phyloP scores from a whole-genome alignment of 306 rosid species.

The Prinsepia uniflora region DNA sequence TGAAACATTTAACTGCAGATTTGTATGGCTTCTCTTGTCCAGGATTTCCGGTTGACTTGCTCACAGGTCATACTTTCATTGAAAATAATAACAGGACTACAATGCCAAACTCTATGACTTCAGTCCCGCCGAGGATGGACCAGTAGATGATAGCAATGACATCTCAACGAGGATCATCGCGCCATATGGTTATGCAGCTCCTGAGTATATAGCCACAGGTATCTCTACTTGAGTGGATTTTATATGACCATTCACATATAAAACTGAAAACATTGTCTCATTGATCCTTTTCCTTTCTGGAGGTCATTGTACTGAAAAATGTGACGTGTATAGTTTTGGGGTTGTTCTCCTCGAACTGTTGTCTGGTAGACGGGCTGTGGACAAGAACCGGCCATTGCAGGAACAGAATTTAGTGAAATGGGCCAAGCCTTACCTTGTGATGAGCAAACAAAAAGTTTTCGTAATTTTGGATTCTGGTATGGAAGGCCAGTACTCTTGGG shows the following conservation, averaged over 20 bases:
- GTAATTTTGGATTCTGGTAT: conserved; percentile 76
- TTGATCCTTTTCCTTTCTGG: neutral
- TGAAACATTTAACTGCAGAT: conserved; percentile 10
- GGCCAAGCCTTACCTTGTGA: conserved; percentile 78
- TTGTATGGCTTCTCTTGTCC: neutral
- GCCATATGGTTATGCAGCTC: conserved; percentile 95
- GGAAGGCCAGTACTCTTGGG: conserved; percentile 64
- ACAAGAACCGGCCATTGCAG: conserved; percentile 69
- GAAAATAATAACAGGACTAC: conserved; percentile 43
- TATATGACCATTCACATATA: too few relatives aligned
- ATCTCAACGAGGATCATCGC: conserved; percentile 98
- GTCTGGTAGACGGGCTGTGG: conserved; percentile 77
- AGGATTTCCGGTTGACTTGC: conserved; percentile 17
- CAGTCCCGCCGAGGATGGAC: conserved; percentile 96
- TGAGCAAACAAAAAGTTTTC: conserved; percentile 63
- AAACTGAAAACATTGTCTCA: too few relatives aligned
- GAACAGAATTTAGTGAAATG: conserved; percentile 82
- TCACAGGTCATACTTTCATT: conserved; percentile 15
- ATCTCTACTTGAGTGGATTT: conserved; percentile 13
- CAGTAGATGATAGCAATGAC: conserved; percentile 71
- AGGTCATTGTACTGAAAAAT: conserved; percentile 87
- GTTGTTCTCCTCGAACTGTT: conserved; percentile 87
- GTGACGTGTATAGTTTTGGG: conserved; percentile 91
- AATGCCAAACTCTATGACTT: conserved; percentile 90
- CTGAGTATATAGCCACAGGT: conserved; percentile 98